Percentiles rank a stretch among this genome's conserved stretches.
phyloP scores from a whole-genome alignment of 257 asterid species.

The Salvia hispanica region DNA sequence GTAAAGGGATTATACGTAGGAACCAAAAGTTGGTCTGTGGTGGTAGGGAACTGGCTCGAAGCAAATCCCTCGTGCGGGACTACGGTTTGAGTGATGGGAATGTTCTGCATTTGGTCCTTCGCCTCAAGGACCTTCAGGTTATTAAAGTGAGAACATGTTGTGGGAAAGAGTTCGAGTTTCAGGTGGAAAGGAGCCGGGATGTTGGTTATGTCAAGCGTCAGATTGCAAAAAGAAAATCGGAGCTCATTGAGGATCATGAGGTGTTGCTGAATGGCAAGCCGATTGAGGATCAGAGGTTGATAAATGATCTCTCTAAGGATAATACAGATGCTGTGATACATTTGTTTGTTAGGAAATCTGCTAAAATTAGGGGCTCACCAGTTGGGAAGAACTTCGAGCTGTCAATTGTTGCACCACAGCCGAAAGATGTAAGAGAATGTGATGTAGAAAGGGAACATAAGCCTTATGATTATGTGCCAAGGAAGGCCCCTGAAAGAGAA shows the following conservation, averaged over 20 bases:
- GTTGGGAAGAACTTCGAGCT: conserved; percentile 72
- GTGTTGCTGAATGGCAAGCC: conserved; percentile 70
- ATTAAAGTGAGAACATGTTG: conserved; percentile 67
- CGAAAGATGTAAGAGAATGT: conserved; percentile 13
- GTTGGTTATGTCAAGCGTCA: conserved; percentile 75
- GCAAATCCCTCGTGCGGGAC: conserved; percentile 73
- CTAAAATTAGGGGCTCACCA: conserved; percentile 72
- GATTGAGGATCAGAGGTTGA: conserved; percentile 75
- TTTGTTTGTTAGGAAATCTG: conserved; percentile 71
- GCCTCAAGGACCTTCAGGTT: conserved; percentile 67
- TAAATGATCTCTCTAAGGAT: conserved; percentile 63
- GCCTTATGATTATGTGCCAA: conserved; percentile 35
- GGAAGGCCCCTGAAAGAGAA: conserved; percentile 46
- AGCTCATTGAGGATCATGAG: conserved; percentile 62
- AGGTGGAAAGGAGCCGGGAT: conserved; percentile 65
- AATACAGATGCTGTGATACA: conserved; percentile 73
- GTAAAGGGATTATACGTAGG: conserved; percentile 69
- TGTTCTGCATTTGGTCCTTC: conserved; percentile 77
- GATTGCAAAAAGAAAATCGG: conserved; percentile 52
- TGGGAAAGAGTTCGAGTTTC: conserved; percentile 79
- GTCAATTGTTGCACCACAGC: conserved; percentile 55
- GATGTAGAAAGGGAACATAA: conserved; percentile 31
- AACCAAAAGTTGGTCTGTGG: conserved; percentile 78
- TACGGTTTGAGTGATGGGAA: conserved; percentile 80
- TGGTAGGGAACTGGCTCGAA: conserved; percentile 78